These are phyloP conservation scores for Hypericum androsaemum DNA, from an alignment of 345 rosid genomes.

Conservation along the genomic window DNA sequence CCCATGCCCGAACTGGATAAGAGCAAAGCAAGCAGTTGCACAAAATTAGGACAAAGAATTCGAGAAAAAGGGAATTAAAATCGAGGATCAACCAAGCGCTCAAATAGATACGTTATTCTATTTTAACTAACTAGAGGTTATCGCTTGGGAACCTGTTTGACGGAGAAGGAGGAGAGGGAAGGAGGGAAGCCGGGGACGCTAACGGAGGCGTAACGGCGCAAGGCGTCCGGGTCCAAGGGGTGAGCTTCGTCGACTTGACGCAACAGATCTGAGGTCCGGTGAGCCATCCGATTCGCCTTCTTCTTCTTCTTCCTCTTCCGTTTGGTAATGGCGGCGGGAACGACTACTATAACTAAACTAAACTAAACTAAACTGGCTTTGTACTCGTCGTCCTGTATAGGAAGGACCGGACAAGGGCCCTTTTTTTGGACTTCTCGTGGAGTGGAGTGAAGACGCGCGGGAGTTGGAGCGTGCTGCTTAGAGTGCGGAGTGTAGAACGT, in stretches of 20 bases:
- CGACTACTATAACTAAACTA: no score
- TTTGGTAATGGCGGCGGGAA: no score
- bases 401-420: no score
- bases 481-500: no score
- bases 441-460: no score
- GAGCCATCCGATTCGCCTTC: constrained; percentile 30
- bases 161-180: constrained; percentile 43
- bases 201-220: constrained; percentile 43
- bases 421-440: no score
- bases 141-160: constrained; percentile 60
- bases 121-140: no score
- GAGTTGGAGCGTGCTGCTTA: no score
- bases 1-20: constrained; percentile 71
- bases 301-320: no score
- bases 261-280: constrained; percentile 49
- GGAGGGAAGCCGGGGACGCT: constrained; percentile 63
- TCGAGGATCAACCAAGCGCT: not conserved
- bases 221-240: constrained; percentile 48
- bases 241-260: constrained; percentile 40
- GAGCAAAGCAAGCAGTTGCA: not conserved
- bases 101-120: no score
- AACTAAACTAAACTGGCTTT: no score
- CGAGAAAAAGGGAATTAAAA: not conserved
- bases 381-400: no score
- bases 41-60: not conserved